Conservation (phyloP, 257 asterid species). For the Linaria vulgaris region DNA sequence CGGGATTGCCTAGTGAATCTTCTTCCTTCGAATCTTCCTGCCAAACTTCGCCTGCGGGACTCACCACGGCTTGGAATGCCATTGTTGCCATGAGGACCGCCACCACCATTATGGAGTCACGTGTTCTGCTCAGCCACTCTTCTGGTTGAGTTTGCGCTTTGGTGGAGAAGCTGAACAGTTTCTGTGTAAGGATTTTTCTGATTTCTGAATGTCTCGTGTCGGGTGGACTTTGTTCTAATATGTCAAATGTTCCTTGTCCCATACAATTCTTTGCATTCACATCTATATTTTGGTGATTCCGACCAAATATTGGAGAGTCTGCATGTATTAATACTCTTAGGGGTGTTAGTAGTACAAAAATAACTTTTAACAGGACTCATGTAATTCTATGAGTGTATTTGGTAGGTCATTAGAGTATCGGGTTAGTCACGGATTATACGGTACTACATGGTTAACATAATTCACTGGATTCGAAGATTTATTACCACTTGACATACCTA, state of each 20-base stretch:
- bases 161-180: background rate
- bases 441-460: no score
- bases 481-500: no score
- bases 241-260: constrained; percentile 34
- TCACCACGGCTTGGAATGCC: constrained; percentile 21
- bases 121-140: constrained; percentile 34
- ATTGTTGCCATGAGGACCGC: constrained; percentile 23
- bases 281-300: constrained; percentile 21
- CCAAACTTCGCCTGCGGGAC: constrained; percentile 23
- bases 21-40: constrained; percentile 1
- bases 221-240: constrained; percentile 13
- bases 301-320: constrained; percentile 39
- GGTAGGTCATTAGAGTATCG: no score
- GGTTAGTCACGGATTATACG: no score
- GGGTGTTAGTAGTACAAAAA: no score
- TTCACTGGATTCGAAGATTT: no score
- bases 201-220: background rate
- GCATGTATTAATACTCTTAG: constrained; percentile 24
- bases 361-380: no score
- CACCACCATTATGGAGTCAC: constrained; percentile 23
- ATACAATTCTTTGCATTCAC: constrained; percentile 27
- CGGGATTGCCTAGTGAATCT: background rate
- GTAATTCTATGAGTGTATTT: no score
- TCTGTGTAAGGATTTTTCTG: background rate
- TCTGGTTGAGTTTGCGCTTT: constrained; percentile 4